phyloP scores from a whole-genome alignment of 2,329 filamentous ascomycete genomes.

The Sporothrix mexicana region DNA sequence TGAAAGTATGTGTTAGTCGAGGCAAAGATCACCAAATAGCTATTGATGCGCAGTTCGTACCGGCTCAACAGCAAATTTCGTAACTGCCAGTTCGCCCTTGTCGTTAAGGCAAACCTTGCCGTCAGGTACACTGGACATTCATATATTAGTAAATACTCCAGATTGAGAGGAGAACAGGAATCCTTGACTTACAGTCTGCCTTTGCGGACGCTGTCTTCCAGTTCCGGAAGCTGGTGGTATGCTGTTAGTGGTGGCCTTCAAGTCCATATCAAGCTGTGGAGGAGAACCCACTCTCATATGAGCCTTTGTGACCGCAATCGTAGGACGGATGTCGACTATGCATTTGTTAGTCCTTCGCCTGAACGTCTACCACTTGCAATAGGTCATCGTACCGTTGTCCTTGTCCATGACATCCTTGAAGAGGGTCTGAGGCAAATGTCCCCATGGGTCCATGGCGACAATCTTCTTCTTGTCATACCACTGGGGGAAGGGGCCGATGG shows the following conservation, averaged over 20 bases:
- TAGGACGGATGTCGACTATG: conserved; percentile 80
- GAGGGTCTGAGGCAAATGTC: conserved; percentile 83
- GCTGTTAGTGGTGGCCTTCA: neutral
- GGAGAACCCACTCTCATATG: conserved; percentile 73
- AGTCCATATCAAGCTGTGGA: neutral
- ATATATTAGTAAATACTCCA: neutral
- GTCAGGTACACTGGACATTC: conserved; percentile 62
- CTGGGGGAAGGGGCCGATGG: conserved; percentile 85
- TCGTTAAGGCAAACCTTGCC: conserved; percentile 89
- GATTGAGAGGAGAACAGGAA: too few relatives aligned
- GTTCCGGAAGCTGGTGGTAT: conserved; percentile 72
- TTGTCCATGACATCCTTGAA: conserved; percentile 79
- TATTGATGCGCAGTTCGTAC: conserved; percentile 54
- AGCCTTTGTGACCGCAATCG: conserved; percentile 88
- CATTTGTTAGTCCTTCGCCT: neutral
- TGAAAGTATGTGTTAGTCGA: conserved; percentile 36
- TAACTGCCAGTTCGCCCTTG: conserved; percentile 87
- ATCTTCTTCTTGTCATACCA: conserved; percentile 94
- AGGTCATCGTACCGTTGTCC: conserved; percentile 62
- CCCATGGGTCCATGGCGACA: conserved; percentile 94
- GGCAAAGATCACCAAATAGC: too few relatives aligned
- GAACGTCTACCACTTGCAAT: neutral
- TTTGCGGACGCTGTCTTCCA: conserved; percentile 82
- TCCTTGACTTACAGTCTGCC: conserved; percentile 67
- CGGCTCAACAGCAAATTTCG: conserved; percentile 95